Base-by-base conservation (phyloP, 2,329 filamentous ascomycete species). In the Zasmidium angulare region DNA sequence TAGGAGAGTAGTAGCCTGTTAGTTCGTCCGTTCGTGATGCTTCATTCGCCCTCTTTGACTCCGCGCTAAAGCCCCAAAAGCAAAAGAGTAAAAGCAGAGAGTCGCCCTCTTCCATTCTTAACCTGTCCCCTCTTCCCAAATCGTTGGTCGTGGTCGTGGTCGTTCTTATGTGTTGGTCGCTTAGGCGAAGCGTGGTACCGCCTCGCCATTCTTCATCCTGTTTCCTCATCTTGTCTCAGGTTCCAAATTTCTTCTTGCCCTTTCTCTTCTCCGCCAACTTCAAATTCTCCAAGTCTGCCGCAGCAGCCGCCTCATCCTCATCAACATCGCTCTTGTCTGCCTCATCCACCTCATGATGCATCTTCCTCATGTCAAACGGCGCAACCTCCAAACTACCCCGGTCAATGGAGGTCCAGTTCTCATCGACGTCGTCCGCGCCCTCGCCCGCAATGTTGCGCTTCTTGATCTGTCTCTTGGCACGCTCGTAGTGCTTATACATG, bases 401-500 rank as follows among this genome's bases (percentile, higher is more conserved):
- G 26, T 90, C 91, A 20, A 97, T 84, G 75, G 97, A 91, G 0
- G 93, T 97, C 93, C 93, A 98, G 43, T 67, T 72, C 65, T 76
- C 73, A 50, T 72, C 70, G n/a, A 29, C 26, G 11, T 62, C 66
- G 17, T 65, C 69, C 20, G 68, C 69, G 31, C 63, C 66, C 9
- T 62, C 66, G 20, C 60, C 19, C 31, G 21, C 3, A 17, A 20
- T 26, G 19, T 53, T 11, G 7, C 57, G 50, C 50, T 63, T 65
- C 74, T 89, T 90, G 73, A 96, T 89, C 48, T 98, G 81, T 17
- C 88, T 89, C 74, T 86, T 90, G 40, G 95, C 93, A 69, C 97
- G 97, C 72, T 98, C 95, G 57, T 98, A 83, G 73, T 98, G 93
- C 46, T 95, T 89, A 73, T 98, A 99, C 58, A 99, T 90, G 61